These are phyloP conservation scores for Puccinia novopanici DNA, from an alignment of 1,284 basidiomycete species.

Conservation along the genomic window DNA sequence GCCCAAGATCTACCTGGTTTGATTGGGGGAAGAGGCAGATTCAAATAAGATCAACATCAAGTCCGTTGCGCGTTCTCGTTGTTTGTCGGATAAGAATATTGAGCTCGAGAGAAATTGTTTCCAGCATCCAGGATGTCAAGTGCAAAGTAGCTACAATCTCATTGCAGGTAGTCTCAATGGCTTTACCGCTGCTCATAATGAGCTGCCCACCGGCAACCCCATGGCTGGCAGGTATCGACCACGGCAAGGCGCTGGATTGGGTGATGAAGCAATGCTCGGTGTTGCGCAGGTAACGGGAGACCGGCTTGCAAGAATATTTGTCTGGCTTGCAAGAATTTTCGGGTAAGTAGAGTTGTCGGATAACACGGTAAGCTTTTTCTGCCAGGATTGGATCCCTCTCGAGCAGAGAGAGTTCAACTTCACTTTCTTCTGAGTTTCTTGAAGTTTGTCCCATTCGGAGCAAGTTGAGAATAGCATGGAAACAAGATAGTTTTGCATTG, in stretches of 20 bases:
- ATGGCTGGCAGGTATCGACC: slow-evolving; percentile 57
- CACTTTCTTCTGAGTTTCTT: slow-evolving; percentile 61
- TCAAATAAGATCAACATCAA: slow-evolving; percentile 40
- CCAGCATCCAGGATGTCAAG: slow-evolving; percentile 79
- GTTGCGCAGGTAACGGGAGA: slow-evolving; percentile 83
- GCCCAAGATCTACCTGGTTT: slow-evolving; percentile 42
- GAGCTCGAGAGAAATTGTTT: slow-evolving; percentile 83
- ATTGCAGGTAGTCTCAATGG: slow-evolving; percentile 73
- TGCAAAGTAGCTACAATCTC: slow-evolving; percentile 77
- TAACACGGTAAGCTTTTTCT: slow-evolving; percentile 78
- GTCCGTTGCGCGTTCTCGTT: slow-evolving; percentile 39
- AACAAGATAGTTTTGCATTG: slow-evolving; percentile 70
- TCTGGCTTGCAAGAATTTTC: slow-evolving; percentile 77
- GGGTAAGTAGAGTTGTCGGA: slow-evolving; percentile 84
- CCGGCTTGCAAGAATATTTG: slow-evolving; percentile 76
- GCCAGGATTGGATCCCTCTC: slow-evolving; percentile 69
- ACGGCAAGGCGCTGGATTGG: slow-evolving; percentile 74
- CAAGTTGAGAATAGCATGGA: slow-evolving; percentile 79
- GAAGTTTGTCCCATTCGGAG: slow-evolving; percentile 68
- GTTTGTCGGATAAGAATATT: slow-evolving; percentile 66
- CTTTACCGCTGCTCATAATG: slow-evolving; percentile 70
- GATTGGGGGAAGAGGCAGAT: slow-evolving; percentile 39
- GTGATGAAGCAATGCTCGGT: slow-evolving; percentile 84
- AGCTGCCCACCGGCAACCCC: slow-evolving; percentile 67
- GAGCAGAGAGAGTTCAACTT: slow-evolving; percentile 45